Evolutionary conservation across 169 alveolate genomes (phyloP).

Genomic region (Babesia gibsoni): DNA sequence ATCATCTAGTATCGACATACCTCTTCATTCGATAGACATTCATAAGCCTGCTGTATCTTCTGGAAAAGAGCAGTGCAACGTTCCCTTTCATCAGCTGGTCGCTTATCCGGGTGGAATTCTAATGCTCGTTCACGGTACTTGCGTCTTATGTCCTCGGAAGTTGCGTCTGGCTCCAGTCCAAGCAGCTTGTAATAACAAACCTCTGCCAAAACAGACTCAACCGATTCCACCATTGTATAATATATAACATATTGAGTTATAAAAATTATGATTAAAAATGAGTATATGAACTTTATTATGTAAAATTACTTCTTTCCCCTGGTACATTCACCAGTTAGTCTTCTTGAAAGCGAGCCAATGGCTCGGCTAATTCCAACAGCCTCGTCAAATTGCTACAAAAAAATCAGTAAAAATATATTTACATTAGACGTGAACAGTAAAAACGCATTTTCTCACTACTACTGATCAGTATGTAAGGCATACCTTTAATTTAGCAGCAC

Average conservation of each 20-base stretch:
- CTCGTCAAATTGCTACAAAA: conserved; percentile 38
- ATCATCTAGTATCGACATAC: background rate
- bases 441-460: background rate
- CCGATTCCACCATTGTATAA: conserved; percentile 2
- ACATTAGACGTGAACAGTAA: background rate
- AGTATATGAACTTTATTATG: background rate
- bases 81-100: conserved; percentile 70
- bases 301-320: conserved; percentile 10
- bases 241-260: background rate
- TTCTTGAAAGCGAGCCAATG: conserved; percentile 35
- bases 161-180: conserved; percentile 78
- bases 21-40: conserved; percentile 36
- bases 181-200: conserved; percentile 75
- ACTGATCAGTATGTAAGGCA: background rate
- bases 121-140: conserved; percentile 81
- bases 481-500: conserved; percentile 56
- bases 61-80: conserved; percentile 78
- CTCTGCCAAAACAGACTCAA: conserved; percentile 14
- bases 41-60: conserved; percentile 83
- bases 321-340: conserved; percentile 48
- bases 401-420: background rate
- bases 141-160: conserved; percentile 76
- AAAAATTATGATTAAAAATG: background rate
- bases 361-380: conserved; percentile 60
- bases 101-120: conserved; percentile 84